phyloP scores from a whole-genome alignment of 2,329 filamentous ascomycete genomes.

The Botrytis sinoallii region DNA sequence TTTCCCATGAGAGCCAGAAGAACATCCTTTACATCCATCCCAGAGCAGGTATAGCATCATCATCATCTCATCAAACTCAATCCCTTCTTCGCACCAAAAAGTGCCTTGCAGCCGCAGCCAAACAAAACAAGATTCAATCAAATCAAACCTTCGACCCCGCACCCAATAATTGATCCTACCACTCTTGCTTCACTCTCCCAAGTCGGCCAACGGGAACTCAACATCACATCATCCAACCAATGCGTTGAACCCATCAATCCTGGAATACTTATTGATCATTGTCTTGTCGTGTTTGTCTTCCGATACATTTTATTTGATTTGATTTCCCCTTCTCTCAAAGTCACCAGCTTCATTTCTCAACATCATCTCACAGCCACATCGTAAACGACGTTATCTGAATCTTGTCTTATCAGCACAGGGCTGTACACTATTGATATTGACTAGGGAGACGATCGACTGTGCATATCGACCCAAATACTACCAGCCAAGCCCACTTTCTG shows the following conservation, averaged over 20 bases:
- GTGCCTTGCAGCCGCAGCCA: conserved; percentile 13
- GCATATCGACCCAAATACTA: conserved; percentile 11
- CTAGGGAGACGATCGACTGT: conserved; percentile 1
- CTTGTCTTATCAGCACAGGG: conserved; percentile 2
- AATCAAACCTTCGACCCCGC: conserved; percentile 16
- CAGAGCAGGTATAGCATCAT: background rate
- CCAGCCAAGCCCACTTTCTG: background rate
- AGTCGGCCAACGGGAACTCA: conserved; percentile 12
- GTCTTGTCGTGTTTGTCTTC: background rate
- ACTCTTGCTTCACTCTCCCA: conserved; percentile 10
- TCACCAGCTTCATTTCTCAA: too few species aligned
- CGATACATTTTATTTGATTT: too few species aligned
- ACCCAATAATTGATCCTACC: conserved; percentile 12
- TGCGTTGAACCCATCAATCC: background rate
- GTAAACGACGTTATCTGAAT: background rate
- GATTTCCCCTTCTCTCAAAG: too few species aligned
- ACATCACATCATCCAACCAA: conserved; percentile 6
- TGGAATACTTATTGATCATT: background rate
- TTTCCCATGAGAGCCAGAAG: background rate
- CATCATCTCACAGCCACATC: conserved; percentile 1
- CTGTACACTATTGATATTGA: conserved; percentile 11
- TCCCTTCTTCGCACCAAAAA: background rate
- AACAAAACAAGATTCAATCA: background rate
- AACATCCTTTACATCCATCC: background rate
- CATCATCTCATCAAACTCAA: background rate